These are phyloP conservation scores for Auxenochlorella protothecoides DNA, from an alignment of 139 green algal genomes.

Conservation along the genomic window DNA sequence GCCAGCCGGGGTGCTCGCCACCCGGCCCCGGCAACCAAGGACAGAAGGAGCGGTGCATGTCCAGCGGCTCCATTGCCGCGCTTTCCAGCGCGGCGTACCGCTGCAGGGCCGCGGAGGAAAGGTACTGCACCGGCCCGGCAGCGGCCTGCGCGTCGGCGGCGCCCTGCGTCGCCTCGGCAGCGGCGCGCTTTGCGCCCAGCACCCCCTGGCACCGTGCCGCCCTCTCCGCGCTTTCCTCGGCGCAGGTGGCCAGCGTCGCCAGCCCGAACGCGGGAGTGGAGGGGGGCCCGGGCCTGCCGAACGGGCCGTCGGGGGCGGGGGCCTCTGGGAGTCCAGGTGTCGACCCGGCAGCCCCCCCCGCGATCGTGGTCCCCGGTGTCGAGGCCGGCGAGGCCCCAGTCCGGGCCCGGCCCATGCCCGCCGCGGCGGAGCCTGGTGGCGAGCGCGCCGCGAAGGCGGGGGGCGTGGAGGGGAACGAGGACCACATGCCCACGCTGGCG, in stretches of 20 bases:
- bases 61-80: constrained; percentile 14
- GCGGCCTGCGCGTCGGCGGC: not conserved
- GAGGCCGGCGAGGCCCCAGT: too few relatives aligned
- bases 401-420: not conserved
- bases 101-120: not conserved
- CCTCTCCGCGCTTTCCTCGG: not conserved
- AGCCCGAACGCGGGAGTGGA: too few relatives aligned
- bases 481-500: constrained; percentile 34
- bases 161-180: not conserved
- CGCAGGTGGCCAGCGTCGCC: not conserved
- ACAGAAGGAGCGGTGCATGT: constrained; percentile 25
- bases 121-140: not conserved
- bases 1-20: too few relatives aligned
- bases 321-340: not conserved
- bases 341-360: not conserved
- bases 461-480: constrained; percentile 23
- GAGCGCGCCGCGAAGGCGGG: not conserved
- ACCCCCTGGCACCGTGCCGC: not conserved
- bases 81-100: not conserved
- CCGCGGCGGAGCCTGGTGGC: not conserved
- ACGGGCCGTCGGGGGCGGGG: not conserved
- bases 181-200: not conserved
- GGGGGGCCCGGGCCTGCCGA: too few relatives aligned
- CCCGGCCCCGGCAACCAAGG: constrained; percentile 10
- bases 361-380: not conserved